Percentiles rank a stretch among this genome's conserved stretches.
These are phyloP conservation scores for Trametes maxima DNA, from an alignment of 768 basidiomycete genomes.

Conservation along the genomic window DNA sequence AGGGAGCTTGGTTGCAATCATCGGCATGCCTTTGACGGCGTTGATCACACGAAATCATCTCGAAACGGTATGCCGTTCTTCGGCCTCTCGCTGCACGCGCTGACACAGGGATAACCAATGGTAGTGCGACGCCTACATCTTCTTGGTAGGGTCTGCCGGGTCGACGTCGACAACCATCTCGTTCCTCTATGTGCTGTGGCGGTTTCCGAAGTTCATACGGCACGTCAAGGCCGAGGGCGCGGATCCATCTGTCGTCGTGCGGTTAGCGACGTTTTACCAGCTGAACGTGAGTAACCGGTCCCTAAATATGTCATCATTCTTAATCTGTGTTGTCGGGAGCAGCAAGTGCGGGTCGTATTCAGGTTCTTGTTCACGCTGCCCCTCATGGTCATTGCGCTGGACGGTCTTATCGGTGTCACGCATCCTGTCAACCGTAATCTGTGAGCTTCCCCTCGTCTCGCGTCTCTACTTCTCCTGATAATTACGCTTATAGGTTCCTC, in stretches of 20 bases:
- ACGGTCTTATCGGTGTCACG: constrained; percentile 52
- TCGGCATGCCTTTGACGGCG: constrained; percentile 74
- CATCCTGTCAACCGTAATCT: constrained; percentile 53
- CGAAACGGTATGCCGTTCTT: constrained; percentile 49
- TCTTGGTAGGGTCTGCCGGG: constrained; percentile 67
- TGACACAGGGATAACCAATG: not conserved
- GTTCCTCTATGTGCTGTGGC: constrained; percentile 71
- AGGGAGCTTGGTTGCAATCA: constrained; percentile 66
- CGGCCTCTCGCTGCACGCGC: not conserved
- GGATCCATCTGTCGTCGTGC: constrained; percentile 70
- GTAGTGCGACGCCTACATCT: constrained; percentile 75
- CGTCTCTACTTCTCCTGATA: not conserved
- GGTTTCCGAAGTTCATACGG: constrained; percentile 71
- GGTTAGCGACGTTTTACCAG: constrained; percentile 74
- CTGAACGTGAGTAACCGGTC: constrained; percentile 60
- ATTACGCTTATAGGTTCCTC: not conserved
- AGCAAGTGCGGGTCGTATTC: constrained; percentile 75
- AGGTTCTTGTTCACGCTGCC: constrained; percentile 76
- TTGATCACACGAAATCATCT: constrained; percentile 60
- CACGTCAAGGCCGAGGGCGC: constrained; percentile 76
- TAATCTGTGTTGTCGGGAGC: not conserved
- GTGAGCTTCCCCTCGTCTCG: constrained; percentile 45
- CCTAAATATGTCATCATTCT: not conserved
- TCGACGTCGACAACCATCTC: constrained; percentile 67
- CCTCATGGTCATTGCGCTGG: constrained; percentile 64